phyloP scores from a whole-genome alignment of 345 rosid genomes.

The Mallotus nudiflorus region DNA sequence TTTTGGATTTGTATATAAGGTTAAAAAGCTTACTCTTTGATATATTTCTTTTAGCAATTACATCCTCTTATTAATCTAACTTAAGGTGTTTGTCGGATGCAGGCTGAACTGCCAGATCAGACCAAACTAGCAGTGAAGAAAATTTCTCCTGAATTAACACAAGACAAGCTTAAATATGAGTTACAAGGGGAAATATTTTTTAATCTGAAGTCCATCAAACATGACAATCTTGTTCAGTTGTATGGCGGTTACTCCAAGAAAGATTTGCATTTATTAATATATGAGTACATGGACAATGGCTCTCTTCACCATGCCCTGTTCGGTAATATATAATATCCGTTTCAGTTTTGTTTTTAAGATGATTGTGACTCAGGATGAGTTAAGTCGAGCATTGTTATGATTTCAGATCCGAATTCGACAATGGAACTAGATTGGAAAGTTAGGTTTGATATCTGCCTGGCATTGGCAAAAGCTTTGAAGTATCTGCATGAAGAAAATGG shows the following conservation, averaged over 20 bases:
- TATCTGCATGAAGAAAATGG: slow-evolving; percentile 18
- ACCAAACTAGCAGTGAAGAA: slow-evolving; percentile 3
- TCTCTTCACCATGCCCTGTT: slow-evolving; percentile 8
- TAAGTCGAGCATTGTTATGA: too few species aligned
- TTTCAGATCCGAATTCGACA: not conserved
- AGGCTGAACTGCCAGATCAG: not conserved
- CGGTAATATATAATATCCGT: not conserved
- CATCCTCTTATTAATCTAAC: not conserved
- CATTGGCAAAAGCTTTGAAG: slow-evolving; percentile 21
- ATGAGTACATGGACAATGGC: slow-evolving; percentile 20
- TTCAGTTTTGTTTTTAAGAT: too few species aligned
- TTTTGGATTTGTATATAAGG: slow-evolving; percentile 9
- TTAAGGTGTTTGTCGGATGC: too few species aligned
- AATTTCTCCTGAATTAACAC: not conserved
- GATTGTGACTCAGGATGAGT: too few species aligned
- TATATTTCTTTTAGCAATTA: not conserved
- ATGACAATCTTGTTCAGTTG: slow-evolving; percentile 15
- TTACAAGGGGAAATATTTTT: not conserved
- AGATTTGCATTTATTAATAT: slow-evolving; percentile 15
- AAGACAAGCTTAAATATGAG: not conserved
- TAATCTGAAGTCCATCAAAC: slow-evolving; percentile 1
- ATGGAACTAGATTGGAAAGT: not conserved
- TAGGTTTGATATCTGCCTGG: slow-evolving; percentile 15
- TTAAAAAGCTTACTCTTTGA: not conserved
- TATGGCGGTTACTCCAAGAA: slow-evolving; percentile 4